Evolutionary conservation across 345 rosid species (phyloP), one percentile per base, ranked within the genome.

Genomic region (Bruguiera gymnorhiza): DNA sequence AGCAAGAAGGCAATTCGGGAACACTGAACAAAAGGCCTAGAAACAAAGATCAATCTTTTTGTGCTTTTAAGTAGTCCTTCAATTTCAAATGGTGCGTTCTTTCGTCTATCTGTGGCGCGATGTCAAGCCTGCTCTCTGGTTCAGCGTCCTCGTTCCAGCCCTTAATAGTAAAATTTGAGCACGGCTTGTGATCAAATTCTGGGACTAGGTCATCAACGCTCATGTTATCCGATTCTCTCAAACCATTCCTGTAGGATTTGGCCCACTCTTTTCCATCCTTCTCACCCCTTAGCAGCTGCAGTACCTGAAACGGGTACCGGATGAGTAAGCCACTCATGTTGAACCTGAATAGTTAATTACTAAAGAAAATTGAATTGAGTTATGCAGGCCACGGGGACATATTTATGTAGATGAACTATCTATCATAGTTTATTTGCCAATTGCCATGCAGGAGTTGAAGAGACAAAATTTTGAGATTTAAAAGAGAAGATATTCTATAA

Each of bases 11-110:
- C 32, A 65, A 20, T 66, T 34, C 53, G 18, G 32, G 21, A 36
- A 34, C 2, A 23, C 30, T 1, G 11, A 32, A 19, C 63, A 57
- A 58, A 68, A 39, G 27, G 9, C 9, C 1, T 0, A 18, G 0
- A 23, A 6, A 9, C 24, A 53, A 54, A 34, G 54, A 29, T 73
- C 31, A 73, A 34, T 65, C 65, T 34, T 59, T 77, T 36, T 8
- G 63, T 62, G 61, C 75, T 58, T 65, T 18, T 7, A 82, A 63
- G 77, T 70, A 79, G 68, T 79, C 79, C 18, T 55, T 69, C 52
- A 82, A 60, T 57, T 13, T 76, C 5, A 51, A 37, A 34, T 20
- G 75, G 10, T 8, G 73, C 36, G 24, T 59, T 34, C 24, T 43
- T 64, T 53, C 26, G 16, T 8, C 32, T 8, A 18, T 37, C 5